These are phyloP conservation scores for Penicillium occitanis DNA, from an alignment of 2,329 filamentous ascomycete genomes.

Conservation along the genomic window DNA sequence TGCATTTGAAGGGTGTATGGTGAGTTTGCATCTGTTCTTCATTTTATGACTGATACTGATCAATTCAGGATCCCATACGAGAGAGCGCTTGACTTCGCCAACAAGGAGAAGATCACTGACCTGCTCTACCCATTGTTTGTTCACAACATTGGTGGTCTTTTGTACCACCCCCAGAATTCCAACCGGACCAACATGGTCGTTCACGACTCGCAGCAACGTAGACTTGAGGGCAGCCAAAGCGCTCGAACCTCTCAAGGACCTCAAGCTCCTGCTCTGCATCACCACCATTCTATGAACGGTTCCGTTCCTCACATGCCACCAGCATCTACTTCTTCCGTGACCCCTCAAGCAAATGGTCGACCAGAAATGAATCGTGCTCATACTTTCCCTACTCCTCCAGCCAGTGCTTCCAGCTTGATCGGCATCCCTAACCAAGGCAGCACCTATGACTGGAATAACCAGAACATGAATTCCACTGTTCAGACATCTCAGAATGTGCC, in stretches of 20 bases:
- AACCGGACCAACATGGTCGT: constrained; percentile 80
- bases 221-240: constrained; percentile 62
- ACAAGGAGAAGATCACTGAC: constrained; percentile 99
- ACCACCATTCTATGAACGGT: constrained; percentile 67
- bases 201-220: constrained; percentile 75
- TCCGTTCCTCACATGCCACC: constrained; percentile 65
- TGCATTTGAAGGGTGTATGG: constrained; percentile 98
- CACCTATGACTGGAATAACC: constrained; percentile 75
- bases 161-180: constrained; percentile 87
- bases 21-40: constrained; percentile 50
- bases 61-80: constrained; percentile 87
- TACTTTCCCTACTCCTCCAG: constrained; percentile 90
- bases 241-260: constrained; percentile 64
- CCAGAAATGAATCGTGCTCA: constrained; percentile 80
- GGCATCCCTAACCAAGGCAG: constrained; percentile 70
- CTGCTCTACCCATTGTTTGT: constrained; percentile 93
- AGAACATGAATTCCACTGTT: constrained; percentile 61
- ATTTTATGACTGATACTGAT: not conserved
- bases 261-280: constrained; percentile 57
- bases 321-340: constrained; percentile 62
- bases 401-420: constrained; percentile 85
- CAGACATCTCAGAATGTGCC: constrained; percentile 70
- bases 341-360: constrained; percentile 58
- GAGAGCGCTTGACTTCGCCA: constrained; percentile 94
- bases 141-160: constrained; percentile 88